Evolutionary conservation across 306 rosid species (phyloP).

Genomic region (Cucumis cinereus): DNA sequence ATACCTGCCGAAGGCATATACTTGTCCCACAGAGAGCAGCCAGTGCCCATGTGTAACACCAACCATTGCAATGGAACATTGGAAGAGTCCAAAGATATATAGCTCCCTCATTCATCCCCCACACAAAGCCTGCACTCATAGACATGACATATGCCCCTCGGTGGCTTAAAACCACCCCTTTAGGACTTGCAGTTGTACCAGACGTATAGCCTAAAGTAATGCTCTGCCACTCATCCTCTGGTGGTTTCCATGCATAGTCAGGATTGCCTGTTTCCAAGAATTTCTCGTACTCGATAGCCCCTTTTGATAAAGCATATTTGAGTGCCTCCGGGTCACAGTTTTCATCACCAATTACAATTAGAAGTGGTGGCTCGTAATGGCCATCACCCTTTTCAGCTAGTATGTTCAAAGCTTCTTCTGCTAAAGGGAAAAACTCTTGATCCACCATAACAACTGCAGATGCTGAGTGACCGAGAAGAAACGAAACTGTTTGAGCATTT

Average conservation of each 20-base stretch:
- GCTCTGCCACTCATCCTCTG: conserved; percentile 99
- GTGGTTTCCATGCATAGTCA: conserved; percentile 71
- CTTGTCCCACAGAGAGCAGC: conserved; percentile 80
- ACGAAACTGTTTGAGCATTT: conserved; percentile 42
- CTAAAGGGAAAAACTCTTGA: conserved; percentile 46
- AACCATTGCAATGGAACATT: conserved; percentile 97
- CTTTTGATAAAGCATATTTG: conserved; percentile 27
- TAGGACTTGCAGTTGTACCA: conserved; percentile 90
- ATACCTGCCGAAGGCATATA: conserved; percentile 89
- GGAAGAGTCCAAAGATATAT: conserved; percentile 89
- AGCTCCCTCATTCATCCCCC: conserved; percentile 92
- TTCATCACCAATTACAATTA: conserved; percentile 72
- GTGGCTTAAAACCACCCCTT: conserved; percentile 87
- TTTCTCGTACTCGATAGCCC: conserved; percentile 56
- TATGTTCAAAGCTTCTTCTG: conserved; percentile 63
- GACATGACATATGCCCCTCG: conserved; percentile 78
- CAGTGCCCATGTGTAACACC: conserved; percentile 85
- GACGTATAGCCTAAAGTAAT: conserved; percentile 89
- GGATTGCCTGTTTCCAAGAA: conserved; percentile 69
- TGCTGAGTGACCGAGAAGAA: conserved; percentile 53
- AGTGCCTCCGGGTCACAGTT: conserved; percentile 40
- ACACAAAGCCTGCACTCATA: conserved; percentile 41
- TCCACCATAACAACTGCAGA: conserved; percentile 47
- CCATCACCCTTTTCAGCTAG: conserved; percentile 33
- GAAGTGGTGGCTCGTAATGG: conserved; percentile 41